Evolutionary conservation across 2,329 filamentous ascomycete genomes (phyloP), one percentile per base, ranked within the genome.

Genomic region (Clarireedia monteithiana): DNA sequence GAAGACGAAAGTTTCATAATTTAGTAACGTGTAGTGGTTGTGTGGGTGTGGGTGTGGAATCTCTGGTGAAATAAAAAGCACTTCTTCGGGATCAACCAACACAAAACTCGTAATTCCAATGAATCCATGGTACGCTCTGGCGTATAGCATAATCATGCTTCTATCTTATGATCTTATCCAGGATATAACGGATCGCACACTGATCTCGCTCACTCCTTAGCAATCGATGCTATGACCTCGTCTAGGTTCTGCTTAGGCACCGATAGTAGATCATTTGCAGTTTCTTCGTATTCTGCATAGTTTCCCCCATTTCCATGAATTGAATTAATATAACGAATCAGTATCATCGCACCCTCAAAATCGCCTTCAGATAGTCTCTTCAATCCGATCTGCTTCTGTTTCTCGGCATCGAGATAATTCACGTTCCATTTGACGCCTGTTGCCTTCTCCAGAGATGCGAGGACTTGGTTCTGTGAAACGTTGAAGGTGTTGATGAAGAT

Each of bases 241-340:
- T 69, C 67, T 15, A 71, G 52, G 15, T 66, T 60, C 46, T 72
- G 68, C 52, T 62, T 54, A 24, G 58, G 42, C 15, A 72, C 55
- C 0, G 64, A 66, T 14, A 72, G 59, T 46, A 59, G 58, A 36
- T 56, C 50, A 48, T 67, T 58, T 57, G 30, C 68, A 62, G 20
- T 64, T 65, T 53, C 67, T 70, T 47, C 71, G 65, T 3, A 69
- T 70, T 2, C 70, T 69, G 24, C 63, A 64, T 2, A 69, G 66
- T 34, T 69, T 62, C 20, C 63, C 60, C 51, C 71, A 66, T 12
- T 67, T 69, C 50, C 30, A 57, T 10, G 57, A 55, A 55, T 23
- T 55, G 53, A n/a, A 53, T 58, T 7, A 59, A 54, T 48, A 24
- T 38, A 38, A 10, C 36, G 36, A 15, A 38, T 38, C 36, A 48